phyloP scores from a whole-genome alignment of 257 asterid species.

The Euphrasia confusa region DNA sequence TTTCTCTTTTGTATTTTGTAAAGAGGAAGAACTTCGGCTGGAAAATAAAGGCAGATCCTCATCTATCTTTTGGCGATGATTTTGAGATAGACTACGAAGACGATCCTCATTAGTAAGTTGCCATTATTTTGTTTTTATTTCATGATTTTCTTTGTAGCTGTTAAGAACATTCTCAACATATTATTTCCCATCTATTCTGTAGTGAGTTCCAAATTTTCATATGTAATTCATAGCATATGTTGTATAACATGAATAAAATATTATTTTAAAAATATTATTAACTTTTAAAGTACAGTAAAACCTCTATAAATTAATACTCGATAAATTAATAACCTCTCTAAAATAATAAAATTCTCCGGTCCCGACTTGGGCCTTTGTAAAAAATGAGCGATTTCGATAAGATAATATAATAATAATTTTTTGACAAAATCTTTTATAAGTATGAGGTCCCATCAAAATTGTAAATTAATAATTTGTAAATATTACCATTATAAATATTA shows the following conservation, averaged over 20 bases:
- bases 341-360: no score
- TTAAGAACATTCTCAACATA: neutral
- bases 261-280: neutral
- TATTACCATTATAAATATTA: no score
- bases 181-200: neutral
- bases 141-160: constrained; percentile 14
- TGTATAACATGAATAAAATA: constrained; percentile 2
- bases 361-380: no score
- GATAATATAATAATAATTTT: no score
- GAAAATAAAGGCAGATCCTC: constrained; percentile 84
- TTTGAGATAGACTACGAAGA: constrained; percentile 67
- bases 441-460: no score
- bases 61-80: constrained; percentile 85
- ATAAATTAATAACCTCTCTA: no score
- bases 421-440: no score
- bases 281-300: neutral
- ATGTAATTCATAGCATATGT: neutral
- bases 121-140: neutral
- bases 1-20: constrained; percentile 24
- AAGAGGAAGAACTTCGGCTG: constrained; percentile 94
- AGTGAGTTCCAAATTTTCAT: constrained; percentile 33
- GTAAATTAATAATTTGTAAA: no score
- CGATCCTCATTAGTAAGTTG: constrained; percentile 60
- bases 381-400: no score
- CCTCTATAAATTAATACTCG: no score